These are phyloP conservation scores for Xylaria digitata DNA, from an alignment of 2,329 filamentous ascomycete species.

Conservation along the genomic window DNA sequence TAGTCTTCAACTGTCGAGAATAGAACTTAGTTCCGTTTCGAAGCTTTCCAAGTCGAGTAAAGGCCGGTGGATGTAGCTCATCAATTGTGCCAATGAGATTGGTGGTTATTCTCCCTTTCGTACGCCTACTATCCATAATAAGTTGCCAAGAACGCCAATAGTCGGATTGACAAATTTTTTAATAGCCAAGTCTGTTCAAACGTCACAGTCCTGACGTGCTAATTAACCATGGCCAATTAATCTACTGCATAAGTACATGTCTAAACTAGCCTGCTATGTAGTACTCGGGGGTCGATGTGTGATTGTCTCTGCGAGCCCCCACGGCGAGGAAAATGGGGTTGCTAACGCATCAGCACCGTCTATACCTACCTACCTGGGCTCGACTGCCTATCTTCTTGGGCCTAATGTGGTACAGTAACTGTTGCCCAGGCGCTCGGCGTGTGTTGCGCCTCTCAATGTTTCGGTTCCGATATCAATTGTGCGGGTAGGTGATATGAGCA, in stretches of 20 bases:
- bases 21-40: background rate
- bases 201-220: constrained; percentile 17
- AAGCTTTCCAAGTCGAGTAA: constrained; percentile 18
- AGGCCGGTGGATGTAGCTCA: background rate
- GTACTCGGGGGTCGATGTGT: background rate
- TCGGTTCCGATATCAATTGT: background rate
- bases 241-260: background rate
- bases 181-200: constrained; percentile 13
- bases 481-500: background rate
- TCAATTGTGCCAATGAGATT: constrained; percentile 7
- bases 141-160: constrained; percentile 26
- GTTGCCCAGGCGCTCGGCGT: background rate
- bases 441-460: background rate
- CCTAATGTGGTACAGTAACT: background rate
- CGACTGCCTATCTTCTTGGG: background rate
- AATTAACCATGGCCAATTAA: constrained; percentile 17
- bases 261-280: background rate
- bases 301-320: background rate
- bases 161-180: constrained; percentile 28
- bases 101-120: background rate
- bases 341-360: background rate
- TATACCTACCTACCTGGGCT: background rate
- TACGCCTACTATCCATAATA: background rate
- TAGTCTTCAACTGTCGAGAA: constrained; percentile 16
- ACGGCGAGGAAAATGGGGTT: background rate